Evolutionary conservation across 2,329 filamentous ascomycete species (phyloP).

Genomic region (Pseudocercospora pini-densiflorae): DNA sequence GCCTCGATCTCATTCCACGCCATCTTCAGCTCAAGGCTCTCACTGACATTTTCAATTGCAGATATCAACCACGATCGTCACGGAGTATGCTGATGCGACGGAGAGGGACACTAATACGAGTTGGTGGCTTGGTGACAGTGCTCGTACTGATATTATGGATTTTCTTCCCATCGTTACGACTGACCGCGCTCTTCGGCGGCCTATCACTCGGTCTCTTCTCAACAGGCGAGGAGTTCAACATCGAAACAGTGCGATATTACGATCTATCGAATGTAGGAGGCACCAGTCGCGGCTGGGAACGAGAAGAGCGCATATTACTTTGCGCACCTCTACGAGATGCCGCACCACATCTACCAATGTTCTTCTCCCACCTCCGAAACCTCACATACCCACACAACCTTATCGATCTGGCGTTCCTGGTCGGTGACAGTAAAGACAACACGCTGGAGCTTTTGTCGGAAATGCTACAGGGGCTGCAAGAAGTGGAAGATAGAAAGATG

Average conservation of each 20-base stretch:
- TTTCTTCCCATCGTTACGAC: slow-evolving; percentile 75
- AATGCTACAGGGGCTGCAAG: slow-evolving; percentile 78
- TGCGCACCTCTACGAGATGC: slow-evolving; percentile 95
- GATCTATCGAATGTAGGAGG: slow-evolving; percentile 91
- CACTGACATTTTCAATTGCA: slow-evolving; percentile 43
- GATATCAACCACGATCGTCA: slow-evolving; percentile 83
- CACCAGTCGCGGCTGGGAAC: slow-evolving; percentile 91
- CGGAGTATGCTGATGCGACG: slow-evolving; percentile 70
- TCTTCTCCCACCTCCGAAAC: slow-evolving; percentile 96
- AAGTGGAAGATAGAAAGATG: slow-evolving; percentile 75
- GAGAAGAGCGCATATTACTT: slow-evolving; percentile 91
- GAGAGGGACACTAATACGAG: slow-evolving; percentile 71
- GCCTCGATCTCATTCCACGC: slow-evolving; percentile 1
- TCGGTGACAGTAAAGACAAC: slow-evolving; percentile 94
- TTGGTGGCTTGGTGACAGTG: slow-evolving; percentile 62
- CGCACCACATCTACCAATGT: slow-evolving; percentile 90
- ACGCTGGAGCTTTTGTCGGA: slow-evolving; percentile 78
- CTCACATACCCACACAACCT: slow-evolving; percentile 97
- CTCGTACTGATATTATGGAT: slow-evolving; percentile 68
- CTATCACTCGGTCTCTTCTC: slow-evolving; percentile 73
- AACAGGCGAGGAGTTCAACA: slow-evolving; percentile 67
- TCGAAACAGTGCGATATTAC: slow-evolving; percentile 97
- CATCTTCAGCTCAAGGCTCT: background rate
- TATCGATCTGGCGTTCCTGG: slow-evolving; percentile 94
- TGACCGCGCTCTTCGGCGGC: slow-evolving; percentile 60